Base-by-base conservation (phyloP, 495 filamentous ascomycete genomes). In the Xylaria flabelliformis region DNA sequence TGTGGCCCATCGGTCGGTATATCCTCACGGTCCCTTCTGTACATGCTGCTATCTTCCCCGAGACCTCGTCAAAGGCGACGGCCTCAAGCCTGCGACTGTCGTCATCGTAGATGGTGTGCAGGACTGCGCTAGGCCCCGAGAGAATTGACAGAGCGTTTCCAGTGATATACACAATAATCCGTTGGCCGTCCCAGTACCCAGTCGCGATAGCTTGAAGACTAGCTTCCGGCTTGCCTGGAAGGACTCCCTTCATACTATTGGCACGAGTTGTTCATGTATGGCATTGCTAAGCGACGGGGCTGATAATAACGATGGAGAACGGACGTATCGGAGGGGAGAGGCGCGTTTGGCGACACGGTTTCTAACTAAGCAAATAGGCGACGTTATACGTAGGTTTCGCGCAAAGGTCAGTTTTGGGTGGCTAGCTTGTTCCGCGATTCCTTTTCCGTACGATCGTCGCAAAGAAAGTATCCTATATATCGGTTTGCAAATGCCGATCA, bases 71-170 rank as follows among this genome's bases (percentile, higher is more conserved):
- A 70, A 98, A 88, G 21, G 89, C 85, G 34, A 97, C 87, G 13
- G 92, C 90, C 58, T 94, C 88, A 48, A 98, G 87, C 6, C 83
- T 83, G 8, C 88, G 83, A 48, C 89, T 86, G 79, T 94, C 91
- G 74, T 96, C 91, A 77, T 94, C 88, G 83, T 97, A 97, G 71
- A 94, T 93, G 0, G 95, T 98, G 82, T 98, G 95, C 42, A 97
- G 84, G 75, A 97, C 87, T 67, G 88, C 85, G 77, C 92, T 85
- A 72, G 93, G 88, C 65, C 88, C 89, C 81, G 87, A 86, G 77
- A 98, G 91, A 77, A 98, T 90, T 61, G 94, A 88, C 71, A 98
- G 87, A 71, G 93, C 92, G 80, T 91, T 92, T 72, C 96, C 95
- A 71, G 92, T 94, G 70, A 98, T 92, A 81, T 98, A 99, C 72